Percentiles rank a stretch among this genome's conserved stretches.
phyloP scores from a whole-genome alignment of 2,329 filamentous ascomycete species.

The Colletotrichum costaricense region DNA sequence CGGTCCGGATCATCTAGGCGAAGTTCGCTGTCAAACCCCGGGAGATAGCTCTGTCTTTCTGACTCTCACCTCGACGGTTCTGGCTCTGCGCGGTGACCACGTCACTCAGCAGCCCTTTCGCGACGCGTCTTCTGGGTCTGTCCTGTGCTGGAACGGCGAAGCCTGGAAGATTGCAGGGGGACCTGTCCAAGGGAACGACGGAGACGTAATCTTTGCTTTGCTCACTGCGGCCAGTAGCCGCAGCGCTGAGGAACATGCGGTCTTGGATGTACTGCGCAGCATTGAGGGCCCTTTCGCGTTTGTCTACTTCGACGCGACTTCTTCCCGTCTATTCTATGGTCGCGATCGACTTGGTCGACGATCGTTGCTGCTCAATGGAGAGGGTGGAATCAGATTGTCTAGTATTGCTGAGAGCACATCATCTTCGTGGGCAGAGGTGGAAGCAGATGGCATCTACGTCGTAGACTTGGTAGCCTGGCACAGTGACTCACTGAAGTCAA shows the following conservation, averaged over 20 bases:
- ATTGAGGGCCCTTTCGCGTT: slow-evolving; percentile 91
- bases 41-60: slow-evolving; percentile 55
- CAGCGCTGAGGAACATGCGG: slow-evolving; percentile 43
- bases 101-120: slow-evolving; percentile 80
- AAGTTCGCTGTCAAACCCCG: slow-evolving; percentile 45
- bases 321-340: slow-evolving; percentile 79
- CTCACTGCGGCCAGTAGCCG: slow-evolving; percentile 59
- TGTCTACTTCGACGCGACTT: slow-evolving; percentile 77
- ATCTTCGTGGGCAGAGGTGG: slow-evolving; percentile 79
- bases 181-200: slow-evolving; percentile 80
- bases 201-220: slow-evolving; percentile 72
- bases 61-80: slow-evolving; percentile 83
- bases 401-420: slow-evolving; percentile 72
- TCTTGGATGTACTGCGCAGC: slow-evolving; percentile 65
- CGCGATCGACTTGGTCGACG: slow-evolving; percentile 89
- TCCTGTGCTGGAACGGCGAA: slow-evolving; percentile 97
- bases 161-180: slow-evolving; percentile 80
- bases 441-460: slow-evolving; percentile 84
- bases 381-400: slow-evolving; percentile 69
- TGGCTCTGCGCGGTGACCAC: slow-evolving; percentile 84
- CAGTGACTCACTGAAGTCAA: neutral
- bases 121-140: slow-evolving; percentile 65
- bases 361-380: slow-evolving; percentile 75
- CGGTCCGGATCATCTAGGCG: slow-evolving; percentile 69
- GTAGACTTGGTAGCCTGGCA: slow-evolving; percentile 61